phyloP scores from a whole-genome alignment of 768 basidiomycete genomes.

The Vararia minispora region DNA sequence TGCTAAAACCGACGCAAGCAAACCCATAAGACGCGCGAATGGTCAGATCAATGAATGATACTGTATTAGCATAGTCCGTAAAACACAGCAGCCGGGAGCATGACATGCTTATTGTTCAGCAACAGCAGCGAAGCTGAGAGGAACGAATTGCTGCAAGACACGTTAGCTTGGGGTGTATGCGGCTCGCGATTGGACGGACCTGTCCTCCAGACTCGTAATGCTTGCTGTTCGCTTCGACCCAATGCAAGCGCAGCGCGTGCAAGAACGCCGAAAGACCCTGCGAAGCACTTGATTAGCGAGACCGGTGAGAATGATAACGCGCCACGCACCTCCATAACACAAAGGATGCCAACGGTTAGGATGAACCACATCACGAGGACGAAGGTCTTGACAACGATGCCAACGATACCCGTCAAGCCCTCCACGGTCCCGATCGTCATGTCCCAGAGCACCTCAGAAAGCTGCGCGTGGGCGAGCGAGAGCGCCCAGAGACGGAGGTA shows the following conservation, averaged over 20 bases:
- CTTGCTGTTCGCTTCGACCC: constrained; percentile 98
- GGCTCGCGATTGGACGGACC: constrained; percentile 41
- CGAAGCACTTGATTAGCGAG: constrained; percentile 2
- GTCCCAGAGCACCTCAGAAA: constrained; percentile 86
- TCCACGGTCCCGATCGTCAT: constrained; percentile 70
- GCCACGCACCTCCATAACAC: constrained; percentile 85
- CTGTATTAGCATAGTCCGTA: constrained; percentile 14
- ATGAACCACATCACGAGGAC: constrained; percentile 66
- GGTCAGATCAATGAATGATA: no score
- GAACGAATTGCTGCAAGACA: constrained; percentile 32
- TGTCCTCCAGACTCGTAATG: constrained; percentile 86
- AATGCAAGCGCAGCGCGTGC: constrained; percentile 92
- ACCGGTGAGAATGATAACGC: constrained; percentile 14
- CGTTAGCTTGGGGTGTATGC: constrained; percentile 18
- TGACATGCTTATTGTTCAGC: constrained; percentile 27
- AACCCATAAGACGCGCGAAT: no score
- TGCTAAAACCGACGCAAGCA: no score
- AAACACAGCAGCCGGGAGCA: constrained; percentile 15
- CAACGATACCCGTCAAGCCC: constrained; percentile 54
- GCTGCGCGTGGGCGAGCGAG: constrained; percentile 94
- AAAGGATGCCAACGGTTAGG: constrained; percentile 68
- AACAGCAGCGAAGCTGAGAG: constrained; percentile 37
- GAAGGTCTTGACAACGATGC: constrained; percentile 31
- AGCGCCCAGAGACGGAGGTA: constrained; percentile 95
- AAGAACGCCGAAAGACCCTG: constrained; percentile 95